These are phyloP conservation scores for Amaranthus tricolor DNA, from an alignment of 179 eudicot species.

Conservation along the genomic window DNA sequence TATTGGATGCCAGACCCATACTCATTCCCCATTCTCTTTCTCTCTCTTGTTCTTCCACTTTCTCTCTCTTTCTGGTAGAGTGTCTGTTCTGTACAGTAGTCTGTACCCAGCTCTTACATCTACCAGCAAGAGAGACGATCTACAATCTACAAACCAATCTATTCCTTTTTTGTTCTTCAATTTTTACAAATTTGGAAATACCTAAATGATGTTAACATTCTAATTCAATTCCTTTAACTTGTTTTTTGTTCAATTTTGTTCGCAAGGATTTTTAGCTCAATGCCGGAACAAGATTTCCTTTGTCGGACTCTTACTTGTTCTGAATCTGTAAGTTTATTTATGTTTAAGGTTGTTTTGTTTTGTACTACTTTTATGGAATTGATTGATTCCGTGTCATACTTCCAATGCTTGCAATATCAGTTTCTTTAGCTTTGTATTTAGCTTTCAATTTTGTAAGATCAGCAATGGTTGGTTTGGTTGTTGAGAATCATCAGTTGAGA, in stretches of 20 bases:
- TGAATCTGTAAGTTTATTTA: conserved; percentile 19
- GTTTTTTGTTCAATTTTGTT: background rate
- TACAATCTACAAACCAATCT: background rate
- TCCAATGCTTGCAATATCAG: background rate
- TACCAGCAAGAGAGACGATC: background rate
- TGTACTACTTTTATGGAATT: background rate
- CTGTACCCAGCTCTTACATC: conserved; percentile 16
- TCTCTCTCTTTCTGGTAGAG: conserved; percentile 30
- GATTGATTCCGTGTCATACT: background rate
- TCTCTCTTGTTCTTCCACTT: conserved; percentile 13
- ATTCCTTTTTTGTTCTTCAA: background rate
- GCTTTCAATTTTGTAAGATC: background rate
- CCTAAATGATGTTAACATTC: background rate
- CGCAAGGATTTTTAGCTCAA: conserved; percentile 10
- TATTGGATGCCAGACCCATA: background rate
- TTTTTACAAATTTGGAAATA: background rate
- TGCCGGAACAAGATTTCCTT: conserved; percentile 26
- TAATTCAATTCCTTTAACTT: conserved; percentile 2
- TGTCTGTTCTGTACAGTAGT: background rate
- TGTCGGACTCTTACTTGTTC: conserved; percentile 8
- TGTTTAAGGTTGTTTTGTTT: background rate
- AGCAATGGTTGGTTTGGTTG: conserved; percentile 7
- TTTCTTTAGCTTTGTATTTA: background rate
- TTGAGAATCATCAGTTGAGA: background rate
- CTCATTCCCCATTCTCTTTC: background rate